A percentile compares a stretch with the other conserved stretches of the same genome.
Conservation (phyloP, 306 rosid species). For the Cicer bijugum region DNA sequence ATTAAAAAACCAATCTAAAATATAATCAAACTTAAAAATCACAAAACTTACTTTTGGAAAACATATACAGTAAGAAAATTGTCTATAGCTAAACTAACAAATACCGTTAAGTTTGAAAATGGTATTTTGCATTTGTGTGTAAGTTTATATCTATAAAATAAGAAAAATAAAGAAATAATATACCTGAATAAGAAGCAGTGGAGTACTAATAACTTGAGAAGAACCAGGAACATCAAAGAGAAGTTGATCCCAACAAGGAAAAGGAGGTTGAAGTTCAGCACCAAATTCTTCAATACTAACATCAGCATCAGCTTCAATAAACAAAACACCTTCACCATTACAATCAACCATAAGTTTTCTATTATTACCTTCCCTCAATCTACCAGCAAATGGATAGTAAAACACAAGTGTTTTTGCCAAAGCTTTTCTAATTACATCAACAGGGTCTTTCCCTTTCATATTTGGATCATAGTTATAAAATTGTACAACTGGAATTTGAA, state of each 20-base stretch:
- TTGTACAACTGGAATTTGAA: slow-evolving; percentile 50
- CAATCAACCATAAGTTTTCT: slow-evolving; percentile 52
- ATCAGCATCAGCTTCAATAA: slow-evolving; percentile 50
- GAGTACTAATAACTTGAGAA: slow-evolving; percentile 35
- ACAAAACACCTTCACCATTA: slow-evolving; percentile 47
- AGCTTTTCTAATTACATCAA: slow-evolving; percentile 40
- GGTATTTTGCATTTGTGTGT: too few relatives aligned
- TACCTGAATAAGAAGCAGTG: slow-evolving; percentile 49
- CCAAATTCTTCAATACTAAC: slow-evolving; percentile 39
- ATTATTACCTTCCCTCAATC: slow-evolving; percentile 42
- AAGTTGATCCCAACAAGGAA: slow-evolving; percentile 49
- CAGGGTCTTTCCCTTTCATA: slow-evolving; percentile 45
- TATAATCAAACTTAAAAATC: too few relatives aligned
- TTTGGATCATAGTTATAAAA: slow-evolving; percentile 38
- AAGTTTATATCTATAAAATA: too few relatives aligned
- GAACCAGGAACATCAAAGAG: slow-evolving; percentile 49
- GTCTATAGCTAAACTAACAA: too few relatives aligned
- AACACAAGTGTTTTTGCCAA: slow-evolving; percentile 45
- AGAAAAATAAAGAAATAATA: neutral
- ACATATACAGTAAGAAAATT: too few relatives aligned
- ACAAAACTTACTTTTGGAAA: too few relatives aligned
- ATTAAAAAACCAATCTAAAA: too few relatives aligned
- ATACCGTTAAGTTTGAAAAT: too few relatives aligned
- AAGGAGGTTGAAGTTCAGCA: slow-evolving; percentile 47
- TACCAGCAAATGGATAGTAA: slow-evolving; percentile 51